Conservation (phyloP, 2,329 filamentous ascomycete species). For the Calonectria fujianensis region DNA sequence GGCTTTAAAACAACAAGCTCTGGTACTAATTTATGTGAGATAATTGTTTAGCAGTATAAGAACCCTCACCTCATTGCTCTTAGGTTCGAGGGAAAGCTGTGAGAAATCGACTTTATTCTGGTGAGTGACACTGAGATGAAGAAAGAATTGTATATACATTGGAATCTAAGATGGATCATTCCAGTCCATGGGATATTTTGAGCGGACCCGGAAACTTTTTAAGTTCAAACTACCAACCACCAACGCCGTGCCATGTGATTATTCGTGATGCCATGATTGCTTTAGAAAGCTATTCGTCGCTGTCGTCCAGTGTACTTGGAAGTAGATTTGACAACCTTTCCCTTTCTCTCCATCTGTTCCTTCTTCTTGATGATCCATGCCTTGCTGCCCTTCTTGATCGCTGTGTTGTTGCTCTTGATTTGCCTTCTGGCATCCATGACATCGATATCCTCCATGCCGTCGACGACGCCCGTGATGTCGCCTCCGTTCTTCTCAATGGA, state of each 20-base stretch:
- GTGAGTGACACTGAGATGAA: neutral
- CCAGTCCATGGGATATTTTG: slow-evolving; percentile 4
- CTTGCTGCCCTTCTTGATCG: slow-evolving; percentile 87
- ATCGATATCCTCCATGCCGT: slow-evolving; percentile 91
- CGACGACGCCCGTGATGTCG: slow-evolving; percentile 93
- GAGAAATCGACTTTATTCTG: neutral
- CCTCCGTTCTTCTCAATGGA: slow-evolving; percentile 72
- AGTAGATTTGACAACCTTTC: slow-evolving; percentile 92
- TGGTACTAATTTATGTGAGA: neutral
- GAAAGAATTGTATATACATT: slow-evolving; percentile 43
- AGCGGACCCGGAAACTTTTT: slow-evolving; percentile 21
- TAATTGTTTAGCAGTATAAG: neutral
- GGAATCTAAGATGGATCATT: slow-evolving; percentile 13
- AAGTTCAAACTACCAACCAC: slow-evolving; percentile 40
- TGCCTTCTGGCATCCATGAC: slow-evolving; percentile 81
- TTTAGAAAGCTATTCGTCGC: slow-evolving; percentile 84
- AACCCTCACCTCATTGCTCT: neutral
- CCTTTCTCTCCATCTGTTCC: slow-evolving; percentile 94
- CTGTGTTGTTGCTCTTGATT: slow-evolving; percentile 67
- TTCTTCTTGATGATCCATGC: slow-evolving; percentile 91
- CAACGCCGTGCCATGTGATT: slow-evolving; percentile 58
- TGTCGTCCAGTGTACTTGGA: slow-evolving; percentile 97
- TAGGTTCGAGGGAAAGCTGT: neutral
- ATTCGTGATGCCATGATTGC: slow-evolving; percentile 34
- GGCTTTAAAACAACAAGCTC: neutral